Percentiles rank a stretch among this genome's conserved stretches.
phyloP scores from a whole-genome alignment of 129 eudicot species.

The Mikania micrantha region DNA sequence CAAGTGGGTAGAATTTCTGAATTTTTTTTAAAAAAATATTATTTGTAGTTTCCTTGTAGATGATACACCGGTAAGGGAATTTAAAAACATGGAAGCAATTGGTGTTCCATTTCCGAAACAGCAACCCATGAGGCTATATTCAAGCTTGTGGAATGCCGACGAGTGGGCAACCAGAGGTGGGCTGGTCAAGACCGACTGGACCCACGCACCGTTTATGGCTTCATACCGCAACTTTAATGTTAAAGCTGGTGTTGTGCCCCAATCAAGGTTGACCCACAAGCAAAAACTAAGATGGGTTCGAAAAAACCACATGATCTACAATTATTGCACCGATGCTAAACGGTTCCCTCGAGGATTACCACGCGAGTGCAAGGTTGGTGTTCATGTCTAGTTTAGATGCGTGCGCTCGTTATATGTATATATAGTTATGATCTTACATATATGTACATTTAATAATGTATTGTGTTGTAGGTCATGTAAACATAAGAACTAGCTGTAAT shows the following conservation, averaged over 20 bases:
- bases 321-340: constrained; percentile 16
- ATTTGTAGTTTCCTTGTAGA: constrained; percentile 38
- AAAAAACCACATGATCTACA: constrained; percentile 21
- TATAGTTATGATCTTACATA: not conserved
- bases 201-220: constrained; percentile 43
- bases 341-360: constrained; percentile 17
- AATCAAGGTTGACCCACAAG: not conserved
- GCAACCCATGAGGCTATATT: constrained; percentile 44
- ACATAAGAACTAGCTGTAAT: too few relatives aligned
- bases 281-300: constrained; percentile 15
- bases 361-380: not conserved
- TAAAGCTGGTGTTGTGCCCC: constrained; percentile 18
- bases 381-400: not conserved
- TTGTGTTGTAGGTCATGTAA: not conserved
- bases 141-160: constrained; percentile 61
- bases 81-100: constrained; percentile 32
- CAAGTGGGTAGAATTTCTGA: too few relatives aligned
- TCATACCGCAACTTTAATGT: constrained; percentile 37
- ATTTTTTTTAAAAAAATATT: too few relatives aligned
- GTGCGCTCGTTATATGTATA: not conserved
- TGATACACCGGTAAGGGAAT: constrained; percentile 43
- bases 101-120: constrained; percentile 47
- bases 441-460: not conserved
- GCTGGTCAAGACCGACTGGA: constrained; percentile 52
- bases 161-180: constrained; percentile 70